Evolutionary conservation across 2,329 filamentous ascomycete species (phyloP).

Genomic region (Leptographium radiaticola): DNA sequence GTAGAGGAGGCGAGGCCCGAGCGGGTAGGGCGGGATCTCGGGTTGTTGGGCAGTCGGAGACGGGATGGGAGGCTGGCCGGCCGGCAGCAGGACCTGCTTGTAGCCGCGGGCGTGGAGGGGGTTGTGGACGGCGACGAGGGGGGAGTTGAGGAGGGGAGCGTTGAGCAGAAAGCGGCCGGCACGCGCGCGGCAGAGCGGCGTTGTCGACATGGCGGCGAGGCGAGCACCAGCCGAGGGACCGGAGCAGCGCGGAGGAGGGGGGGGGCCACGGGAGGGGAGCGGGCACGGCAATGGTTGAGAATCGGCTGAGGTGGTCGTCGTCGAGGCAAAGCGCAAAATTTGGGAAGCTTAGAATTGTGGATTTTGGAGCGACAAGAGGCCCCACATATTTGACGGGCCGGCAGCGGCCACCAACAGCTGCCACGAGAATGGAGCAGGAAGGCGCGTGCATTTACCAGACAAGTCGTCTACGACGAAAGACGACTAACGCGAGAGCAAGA

Average conservation of each 20-base stretch:
- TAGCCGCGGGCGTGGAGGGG: constrained; percentile 9
- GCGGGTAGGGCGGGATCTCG: constrained; percentile 52
- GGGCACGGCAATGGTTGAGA: neutral
- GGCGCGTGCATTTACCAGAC: neutral
- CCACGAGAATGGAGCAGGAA: neutral
- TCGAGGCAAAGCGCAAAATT: neutral
- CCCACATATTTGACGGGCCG: neutral
- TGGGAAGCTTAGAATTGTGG: no score
- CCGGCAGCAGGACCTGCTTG: constrained; percentile 13
- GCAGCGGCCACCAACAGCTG: no score
- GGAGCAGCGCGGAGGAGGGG: neutral
- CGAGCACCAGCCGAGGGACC: neutral
- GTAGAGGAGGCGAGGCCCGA: constrained; percentile 56
- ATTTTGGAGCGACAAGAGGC: neutral
- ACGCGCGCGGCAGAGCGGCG: neutral
- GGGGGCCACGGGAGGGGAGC: neutral
- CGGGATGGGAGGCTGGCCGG: constrained; percentile 26
- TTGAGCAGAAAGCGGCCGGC: neutral
- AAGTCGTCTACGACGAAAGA: neutral
- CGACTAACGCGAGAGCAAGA: no score
- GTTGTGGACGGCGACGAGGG: neutral
- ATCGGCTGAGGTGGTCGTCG: neutral
- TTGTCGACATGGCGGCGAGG: neutral
- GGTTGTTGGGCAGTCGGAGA: constrained; percentile 26
- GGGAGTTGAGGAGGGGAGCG: constrained; percentile 8